phyloP scores from a whole-genome alignment of 192 early-diverging fungal genomes.

The Podila horticola region DNA sequence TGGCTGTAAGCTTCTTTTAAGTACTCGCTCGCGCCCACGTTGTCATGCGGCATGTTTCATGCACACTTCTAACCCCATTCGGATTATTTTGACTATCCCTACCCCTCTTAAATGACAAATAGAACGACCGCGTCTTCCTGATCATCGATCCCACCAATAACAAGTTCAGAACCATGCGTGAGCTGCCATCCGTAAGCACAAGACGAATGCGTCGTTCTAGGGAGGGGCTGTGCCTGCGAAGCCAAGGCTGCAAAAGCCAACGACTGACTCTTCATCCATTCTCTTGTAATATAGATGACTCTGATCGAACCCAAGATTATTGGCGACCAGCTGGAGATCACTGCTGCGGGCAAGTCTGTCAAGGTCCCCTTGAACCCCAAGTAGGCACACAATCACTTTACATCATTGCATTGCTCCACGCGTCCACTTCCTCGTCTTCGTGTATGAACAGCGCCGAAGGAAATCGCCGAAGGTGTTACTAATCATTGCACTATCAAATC shows the following conservation, averaged over 20 bases:
- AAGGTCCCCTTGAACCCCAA: conserved; percentile 39
- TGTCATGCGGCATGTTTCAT: not conserved
- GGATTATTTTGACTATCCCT: not conserved
- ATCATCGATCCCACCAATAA: conserved; percentile 50
- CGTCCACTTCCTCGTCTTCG: not conserved
- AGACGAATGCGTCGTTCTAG: no score
- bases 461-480: not conserved
- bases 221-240: not conserved
- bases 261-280: no score
- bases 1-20: not conserved
- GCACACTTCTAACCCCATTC: not conserved
- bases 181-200: conserved; percentile 32
- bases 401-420: not conserved
- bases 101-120: not conserved
- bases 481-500: not conserved
- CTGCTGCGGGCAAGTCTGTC: conserved; percentile 32
- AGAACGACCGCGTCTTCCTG: conserved; percentile 59
- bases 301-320: conserved; percentile 24
- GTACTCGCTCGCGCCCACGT: not conserved
- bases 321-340: conserved; percentile 34
- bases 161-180: conserved; percentile 42
- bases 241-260: not conserved
- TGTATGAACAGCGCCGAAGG: no score
- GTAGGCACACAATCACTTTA: conserved; percentile 9
- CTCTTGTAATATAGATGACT: conserved; percentile 21